Evolutionary conservation across 208 protist species (phyloP), one percentile per base, ranked within the genome.

Genomic region (Entamoeba invadens): DNA sequence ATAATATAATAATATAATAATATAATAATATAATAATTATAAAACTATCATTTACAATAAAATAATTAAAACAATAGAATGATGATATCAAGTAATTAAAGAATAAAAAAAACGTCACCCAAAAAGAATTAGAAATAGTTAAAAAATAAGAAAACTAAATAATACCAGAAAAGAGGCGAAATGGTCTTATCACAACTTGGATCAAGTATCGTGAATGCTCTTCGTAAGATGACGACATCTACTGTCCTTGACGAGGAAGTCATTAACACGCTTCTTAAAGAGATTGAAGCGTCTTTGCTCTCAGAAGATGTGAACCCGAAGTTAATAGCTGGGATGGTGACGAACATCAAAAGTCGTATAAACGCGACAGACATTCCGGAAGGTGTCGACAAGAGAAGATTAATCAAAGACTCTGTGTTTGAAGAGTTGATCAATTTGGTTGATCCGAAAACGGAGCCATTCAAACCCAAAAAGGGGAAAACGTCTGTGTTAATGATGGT

Each of bases 401-500:
- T 93, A 42, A 18, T 93, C 6, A 45, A 93, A 44, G 16, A 50
- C 21, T 45, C 92, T 6, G 92, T 93, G 12, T 21, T 93, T 4
- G 92, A 51, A 8, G 45, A 50, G 31, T 35, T 93, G 3, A 93
- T 68, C 0, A 45, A 50, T 8, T 46, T 93, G 4, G 5, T 93
- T 2, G 45, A 93, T 93, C 92, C 92, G 45, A 31, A 45, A 92
- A 35, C n/a, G 4, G 45, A 91, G 45, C 46, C 95, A 31, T 95
- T 93, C n/a, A 46, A 94, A 44, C 93, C 57, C 44, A 77, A 44
- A 14, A 87, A 77, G 45, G 77, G 91, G 12, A 35, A 46, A 16
- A 57, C 92, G 4, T 94, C 95, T 91, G 45, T 95, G 3, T 44
- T 96, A 46, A 95, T 95, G 94, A 95, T 96, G 92, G 77, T 95